Base-by-base conservation (phyloP, 1,139 yeast genomes). In the Saccharomyces hybrid region DNA sequence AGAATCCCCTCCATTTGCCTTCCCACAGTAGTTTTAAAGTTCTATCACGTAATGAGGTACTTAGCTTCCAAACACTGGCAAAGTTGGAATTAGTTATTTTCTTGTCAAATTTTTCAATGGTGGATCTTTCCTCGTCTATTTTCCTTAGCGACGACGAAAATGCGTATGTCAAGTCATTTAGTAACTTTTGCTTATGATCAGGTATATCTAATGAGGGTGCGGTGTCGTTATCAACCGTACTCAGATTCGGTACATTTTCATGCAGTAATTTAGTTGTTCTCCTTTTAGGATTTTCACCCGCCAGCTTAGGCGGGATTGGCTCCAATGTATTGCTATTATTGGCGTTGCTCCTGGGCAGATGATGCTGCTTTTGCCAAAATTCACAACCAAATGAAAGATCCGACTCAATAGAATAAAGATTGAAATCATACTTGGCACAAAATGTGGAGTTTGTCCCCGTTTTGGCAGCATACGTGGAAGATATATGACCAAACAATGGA, bases 401-500 rank as follows among this genome's bases (percentile, higher is more conserved):
- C 54, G 97, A 88, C 56, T 88, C 88, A 64, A 93, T 91, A 0
- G 98, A 91, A 67, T 88, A 93, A 53, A 89, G 75, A 66, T 95
- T 95, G 69, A 93, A 93, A 65, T 89, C 97, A 66, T 90, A 90
- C 55, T 87, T 79, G 4, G 96, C 87, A 52, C 93, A 83, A 59
- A 93, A 84, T 0, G 96, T 86, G 0, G 95, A 80, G 13, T 84
- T 81, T 0, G 82, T 79, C 6, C 90, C 81, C 0, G 97, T 88
- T 64, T 86, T 83, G 34, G 93, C 89, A 0, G 97, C 83, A 68
- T 93, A 93, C 0, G 96, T 86, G 1, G 96, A 85, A 1, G 96
- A 86, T 5, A 95, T 71, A 61, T 91, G 95, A 3, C 99, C 99
- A 69, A 93, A 77, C 11, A 93, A 75, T 1, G 99, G 99, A 68